Conservation (phyloP, 176 grass and related monocot genomes). For the Bolboschoenus planiculmis region DNA sequence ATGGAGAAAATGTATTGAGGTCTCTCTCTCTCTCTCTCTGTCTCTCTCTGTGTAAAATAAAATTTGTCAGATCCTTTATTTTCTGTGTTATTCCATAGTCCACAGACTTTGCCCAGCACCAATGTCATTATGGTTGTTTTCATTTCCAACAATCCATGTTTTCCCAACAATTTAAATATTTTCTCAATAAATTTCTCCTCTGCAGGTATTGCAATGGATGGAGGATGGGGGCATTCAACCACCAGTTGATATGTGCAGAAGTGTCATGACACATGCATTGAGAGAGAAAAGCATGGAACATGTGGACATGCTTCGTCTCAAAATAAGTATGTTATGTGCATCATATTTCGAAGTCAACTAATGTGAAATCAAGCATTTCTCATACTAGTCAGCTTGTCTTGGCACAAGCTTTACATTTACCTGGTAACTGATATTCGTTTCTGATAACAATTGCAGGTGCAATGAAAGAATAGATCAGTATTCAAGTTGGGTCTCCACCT, state of each 20-base stretch:
- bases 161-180: background rate
- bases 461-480: background rate
- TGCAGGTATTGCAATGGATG: constrained; percentile 94
- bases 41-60: background rate
- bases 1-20: constrained; percentile 97
- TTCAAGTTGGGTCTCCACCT: background rate
- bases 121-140: constrained; percentile 5
- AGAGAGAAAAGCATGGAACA: constrained; percentile 68
- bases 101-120: constrained; percentile 5
- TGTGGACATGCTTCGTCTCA: constrained; percentile 59
- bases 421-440: background rate
- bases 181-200: background rate
- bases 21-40: background rate
- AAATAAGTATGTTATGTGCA: constrained; percentile 49
- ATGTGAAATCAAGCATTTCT: background rate
- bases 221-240: constrained; percentile 70
- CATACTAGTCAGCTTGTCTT: background rate
- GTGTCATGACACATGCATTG: constrained; percentile 70
- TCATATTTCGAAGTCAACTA: background rate
- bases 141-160: constrained; percentile 5
- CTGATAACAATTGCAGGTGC: constrained; percentile 8
- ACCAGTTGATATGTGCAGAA: constrained; percentile 64
- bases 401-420: background rate
- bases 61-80: background rate
- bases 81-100: constrained; percentile 6